Base-by-base conservation (phyloP, 257 asterid species). In the Nyctanthes arbortristis region DNA sequence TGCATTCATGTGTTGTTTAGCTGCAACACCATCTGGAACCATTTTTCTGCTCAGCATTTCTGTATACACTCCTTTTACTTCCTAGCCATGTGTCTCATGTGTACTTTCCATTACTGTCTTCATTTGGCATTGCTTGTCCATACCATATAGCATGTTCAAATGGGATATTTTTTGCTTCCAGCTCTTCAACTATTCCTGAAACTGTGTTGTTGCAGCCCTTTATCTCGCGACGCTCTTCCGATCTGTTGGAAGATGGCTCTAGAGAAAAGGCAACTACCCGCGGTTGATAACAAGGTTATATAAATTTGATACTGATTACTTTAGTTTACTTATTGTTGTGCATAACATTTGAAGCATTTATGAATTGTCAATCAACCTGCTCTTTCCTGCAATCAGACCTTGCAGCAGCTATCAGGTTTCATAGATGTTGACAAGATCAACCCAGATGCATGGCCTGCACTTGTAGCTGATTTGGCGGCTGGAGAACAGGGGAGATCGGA, bases 401-500 rank as follows among this genome's bases (percentile, higher is more conserved):
- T 91, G 86, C 95, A 86, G 89, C 92, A 80, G 81, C 68, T 85
- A 76, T 84, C 96, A 25, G 98, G 99, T 70, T 94, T 88, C 88
- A 94, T 94, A 66, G 99, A 94, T 78, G 73, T 88, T 76, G 97
- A 80, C 77, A 94, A 89, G 92, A 91, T 94, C 47, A 60, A 94
- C 73, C 96, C 89, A 62, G 99, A 86, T 84, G 99, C 99, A 69
- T 91, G 98, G 99, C 97, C 99, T 59, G 95, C 98, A 52, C 77
- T 94, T 73, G 96, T 71, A 55, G 97, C 98, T 69, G 99, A 94
- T 80, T 66, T 88, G 71, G 78, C 88, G 66, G 90, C 92, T 33
- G 97, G 93, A 58, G 99, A 94, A 76, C 98, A 91, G 82, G 89
- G 95, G 60, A 76, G 94, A 94, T 94, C 63, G 78, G 79, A 56